phyloP scores from a whole-genome alignment of 2,329 filamentous ascomycete species.

The Nothophoma quercina region DNA sequence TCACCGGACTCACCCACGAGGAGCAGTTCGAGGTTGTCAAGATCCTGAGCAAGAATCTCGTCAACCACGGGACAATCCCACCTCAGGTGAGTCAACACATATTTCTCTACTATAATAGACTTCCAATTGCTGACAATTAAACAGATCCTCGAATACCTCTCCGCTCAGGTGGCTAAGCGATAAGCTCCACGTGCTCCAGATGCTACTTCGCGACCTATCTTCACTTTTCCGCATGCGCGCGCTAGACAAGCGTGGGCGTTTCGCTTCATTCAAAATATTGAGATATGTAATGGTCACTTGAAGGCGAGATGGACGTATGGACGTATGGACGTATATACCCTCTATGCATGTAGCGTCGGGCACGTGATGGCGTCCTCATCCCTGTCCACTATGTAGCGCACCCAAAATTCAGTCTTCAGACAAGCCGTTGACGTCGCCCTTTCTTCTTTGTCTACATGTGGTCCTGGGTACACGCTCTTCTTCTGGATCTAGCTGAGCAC shows the following conservation, averaged over 20 bases:
- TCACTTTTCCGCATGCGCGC: neutral
- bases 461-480: too few species aligned
- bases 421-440: too few species aligned
- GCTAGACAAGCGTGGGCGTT: neutral
- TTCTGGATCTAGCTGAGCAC: too few species aligned
- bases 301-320: neutral
- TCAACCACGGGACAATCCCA: conserved; percentile 67
- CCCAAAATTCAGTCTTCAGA: too few species aligned
- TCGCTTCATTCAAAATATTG: neutral
- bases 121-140: neutral
- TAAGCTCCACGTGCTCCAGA: too few species aligned
- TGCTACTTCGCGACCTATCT: neutral
- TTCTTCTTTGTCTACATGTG: too few species aligned
- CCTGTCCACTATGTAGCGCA: too few species aligned
- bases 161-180: conserved; percentile 1
- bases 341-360: neutral
- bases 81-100: conserved; percentile 54
- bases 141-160: conserved; percentile 19
- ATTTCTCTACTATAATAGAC: neutral
- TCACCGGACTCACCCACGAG: conserved; percentile 84
- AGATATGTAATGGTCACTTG: neutral
- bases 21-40: conserved; percentile 85
- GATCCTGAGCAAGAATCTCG: conserved; percentile 68
- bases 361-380: neutral
- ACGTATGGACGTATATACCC: conserved; percentile 1